These are phyloP conservation scores for Aspergillus vadensis DNA, from an alignment of 2,329 filamentous ascomycete species.

Conservation along the genomic window DNA sequence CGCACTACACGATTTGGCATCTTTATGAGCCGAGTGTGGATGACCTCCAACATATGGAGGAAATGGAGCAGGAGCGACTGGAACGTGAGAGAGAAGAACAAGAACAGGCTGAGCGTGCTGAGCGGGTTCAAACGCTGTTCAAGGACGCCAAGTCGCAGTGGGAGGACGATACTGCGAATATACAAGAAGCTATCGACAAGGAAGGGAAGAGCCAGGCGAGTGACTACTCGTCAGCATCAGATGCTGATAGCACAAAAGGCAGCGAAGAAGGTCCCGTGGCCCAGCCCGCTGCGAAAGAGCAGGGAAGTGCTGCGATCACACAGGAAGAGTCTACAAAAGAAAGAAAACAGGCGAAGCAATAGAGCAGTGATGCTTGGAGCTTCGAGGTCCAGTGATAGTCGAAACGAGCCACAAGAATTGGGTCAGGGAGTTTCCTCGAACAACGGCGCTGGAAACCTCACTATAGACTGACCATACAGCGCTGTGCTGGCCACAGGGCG, in stretches of 20 bases:
- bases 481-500: slow-evolving; percentile 26
- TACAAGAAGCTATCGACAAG: slow-evolving; percentile 67
- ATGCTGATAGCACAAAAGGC: slow-evolving; percentile 20
- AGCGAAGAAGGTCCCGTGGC: slow-evolving; percentile 27
- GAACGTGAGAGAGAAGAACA: slow-evolving; percentile 78
- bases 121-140: slow-evolving; percentile 80
- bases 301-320: not conserved
- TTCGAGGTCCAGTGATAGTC: not conserved
- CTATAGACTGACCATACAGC: not conserved
- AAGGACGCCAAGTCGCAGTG: slow-evolving; percentile 76
- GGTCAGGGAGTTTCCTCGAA: not conserved
- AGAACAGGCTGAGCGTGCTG: slow-evolving; percentile 69
- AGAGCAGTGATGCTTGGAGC: not conserved
- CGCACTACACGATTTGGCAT: slow-evolving; percentile 99
- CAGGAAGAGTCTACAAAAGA: not conserved
- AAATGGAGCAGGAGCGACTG: slow-evolving; percentile 88
- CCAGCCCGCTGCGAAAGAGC: slow-evolving; percentile 20
- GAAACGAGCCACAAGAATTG: not conserved
- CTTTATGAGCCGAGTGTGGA: slow-evolving; percentile 98
- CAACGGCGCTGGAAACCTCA: not conserved
- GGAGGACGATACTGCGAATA: slow-evolving; percentile 84
- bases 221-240: not conserved
- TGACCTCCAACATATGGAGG: slow-evolving; percentile 96
- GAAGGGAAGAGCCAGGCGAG: slow-evolving; percentile 47
- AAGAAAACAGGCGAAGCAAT: slow-evolving; percentile 7